Evolutionary conservation across 1,284 basidiomycete genomes (phyloP).

Genomic region (Malassezia slooffiae): DNA sequence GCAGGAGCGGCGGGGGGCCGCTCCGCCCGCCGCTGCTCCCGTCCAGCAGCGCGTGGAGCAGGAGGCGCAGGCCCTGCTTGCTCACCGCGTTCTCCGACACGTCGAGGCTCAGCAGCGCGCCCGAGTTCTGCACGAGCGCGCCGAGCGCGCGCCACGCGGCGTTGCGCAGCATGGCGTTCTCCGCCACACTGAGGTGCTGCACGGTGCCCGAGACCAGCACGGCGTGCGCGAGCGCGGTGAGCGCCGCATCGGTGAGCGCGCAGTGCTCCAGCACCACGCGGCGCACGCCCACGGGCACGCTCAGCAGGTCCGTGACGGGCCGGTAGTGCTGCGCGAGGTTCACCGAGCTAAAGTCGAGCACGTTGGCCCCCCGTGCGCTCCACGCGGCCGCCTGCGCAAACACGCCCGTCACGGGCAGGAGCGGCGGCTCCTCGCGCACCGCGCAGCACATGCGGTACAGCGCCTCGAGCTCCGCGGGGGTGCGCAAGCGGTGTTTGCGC

Average conservation of each 20-base stretch:
- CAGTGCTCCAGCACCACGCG: conserved; percentile 42
- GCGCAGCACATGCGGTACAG: conserved; percentile 43
- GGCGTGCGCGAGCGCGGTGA: conserved; percentile 83
- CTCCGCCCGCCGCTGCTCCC: conserved; percentile 47
- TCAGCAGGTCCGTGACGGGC: conserved; percentile 41
- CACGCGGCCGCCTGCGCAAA: conserved; percentile 6
- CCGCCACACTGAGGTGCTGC: conserved; percentile 72
- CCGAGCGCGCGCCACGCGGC: conserved; percentile 70
- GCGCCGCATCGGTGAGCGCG: conserved; percentile 49
- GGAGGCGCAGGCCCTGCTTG: conserved; percentile 53
- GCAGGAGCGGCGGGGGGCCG: conserved; percentile 56
- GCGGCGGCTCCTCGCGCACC: conserved; percentile 39
- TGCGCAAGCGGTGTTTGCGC: conserved; percentile 15
- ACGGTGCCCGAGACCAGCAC: conserved; percentile 73
- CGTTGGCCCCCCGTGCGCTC: neutral
- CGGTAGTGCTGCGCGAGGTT: conserved; percentile 32
- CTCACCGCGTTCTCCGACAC: conserved; percentile 77
- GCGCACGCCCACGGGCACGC: conserved; percentile 38
- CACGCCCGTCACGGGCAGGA: neutral
- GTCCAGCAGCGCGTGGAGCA: conserved; percentile 52
- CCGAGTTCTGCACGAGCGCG: conserved; percentile 65
- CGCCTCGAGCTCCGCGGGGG: conserved; percentile 33
- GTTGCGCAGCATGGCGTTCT: conserved; percentile 68
- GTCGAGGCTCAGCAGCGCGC: conserved; percentile 69
- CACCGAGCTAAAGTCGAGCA: conserved; percentile 28